A percentile compares a stretch with the other conserved stretches of the same genome.
Conservation (phyloP, 768 basidiomycete genomes). For the Pholiota molesta region DNA sequence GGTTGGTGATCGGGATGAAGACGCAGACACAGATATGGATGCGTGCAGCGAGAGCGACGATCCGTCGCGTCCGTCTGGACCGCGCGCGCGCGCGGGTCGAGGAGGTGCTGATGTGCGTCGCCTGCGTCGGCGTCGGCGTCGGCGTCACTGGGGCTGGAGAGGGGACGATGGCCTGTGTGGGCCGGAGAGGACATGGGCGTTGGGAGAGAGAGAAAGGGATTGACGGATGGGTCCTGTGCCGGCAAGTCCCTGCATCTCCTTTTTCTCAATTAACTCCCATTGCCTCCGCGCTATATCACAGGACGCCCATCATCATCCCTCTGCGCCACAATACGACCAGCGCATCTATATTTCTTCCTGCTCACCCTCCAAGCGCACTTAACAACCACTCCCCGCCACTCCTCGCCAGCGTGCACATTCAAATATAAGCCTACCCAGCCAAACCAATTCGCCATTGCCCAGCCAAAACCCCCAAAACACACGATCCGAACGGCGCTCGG, state of each 20-base stretch:
- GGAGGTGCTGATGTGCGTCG: background rate
- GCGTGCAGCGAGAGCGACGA: background rate
- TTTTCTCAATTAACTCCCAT: constrained; percentile 1
- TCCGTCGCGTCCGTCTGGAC: background rate
- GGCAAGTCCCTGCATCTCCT: background rate
- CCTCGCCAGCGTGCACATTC: no score
- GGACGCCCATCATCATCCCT: no score
- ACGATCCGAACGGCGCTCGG: background rate
- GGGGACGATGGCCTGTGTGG: background rate
- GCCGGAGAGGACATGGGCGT: background rate
- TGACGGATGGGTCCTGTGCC: background rate
- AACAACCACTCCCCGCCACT: background rate
- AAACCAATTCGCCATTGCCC: no score
- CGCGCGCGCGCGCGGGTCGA: background rate
- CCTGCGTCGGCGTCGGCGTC: background rate
- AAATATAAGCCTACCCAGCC: no score
- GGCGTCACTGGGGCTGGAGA: background rate
- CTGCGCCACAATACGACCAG: no score
- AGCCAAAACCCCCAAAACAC: background rate
- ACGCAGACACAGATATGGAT: background rate
- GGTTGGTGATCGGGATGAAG: background rate
- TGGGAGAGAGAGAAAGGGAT: background rate
- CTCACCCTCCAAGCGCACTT: background rate
- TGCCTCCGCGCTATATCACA: background rate
- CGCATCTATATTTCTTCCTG: background rate